A percentile compares a stretch with the other conserved stretches of the same genome.
Conservation (phyloP, 805 yeast species). For the Sporopachydermia quercuum region DNA sequence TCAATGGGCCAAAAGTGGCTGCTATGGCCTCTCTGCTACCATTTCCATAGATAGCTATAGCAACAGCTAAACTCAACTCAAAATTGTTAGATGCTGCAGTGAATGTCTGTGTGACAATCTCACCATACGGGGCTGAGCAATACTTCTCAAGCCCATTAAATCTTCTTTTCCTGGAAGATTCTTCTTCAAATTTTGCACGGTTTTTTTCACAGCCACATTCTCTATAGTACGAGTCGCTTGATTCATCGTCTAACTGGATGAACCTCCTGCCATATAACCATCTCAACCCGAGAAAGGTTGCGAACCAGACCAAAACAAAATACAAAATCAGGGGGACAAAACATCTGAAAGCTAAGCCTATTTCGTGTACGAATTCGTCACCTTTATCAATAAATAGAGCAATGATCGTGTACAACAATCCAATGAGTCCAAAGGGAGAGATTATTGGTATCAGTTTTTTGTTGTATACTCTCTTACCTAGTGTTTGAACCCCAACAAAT, state of each 20-base stretch:
- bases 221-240: conserved; percentile 6
- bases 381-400: conserved; percentile 39
- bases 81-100: conserved; percentile 46
- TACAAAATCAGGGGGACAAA: conserved; percentile 34
- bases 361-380: conserved; percentile 28
- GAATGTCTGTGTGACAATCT: conserved; percentile 34
- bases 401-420: conserved; percentile 34
- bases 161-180: conserved; percentile 9
- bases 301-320: conserved; percentile 33
- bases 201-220: conserved; percentile 28
- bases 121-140: conserved; percentile 26
- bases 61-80: conserved; percentile 40
- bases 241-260: conserved; percentile 7
- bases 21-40: conserved; percentile 40
- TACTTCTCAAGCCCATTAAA: conserved; percentile 13
- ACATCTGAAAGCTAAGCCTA: conserved; percentile 34
- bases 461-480: conserved; percentile 22
- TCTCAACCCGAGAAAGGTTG: conserved; percentile 24
- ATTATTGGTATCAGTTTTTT: conserved; percentile 24
- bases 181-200: conserved; percentile 3
- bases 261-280: conserved; percentile 12
- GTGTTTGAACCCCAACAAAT: conserved; percentile 11
- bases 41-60: conserved; percentile 35
- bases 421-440: conserved; percentile 35
- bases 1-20: conserved; percentile 42